Conservation (phyloP, 2,329 filamentous ascomycete genomes). For the Alternaria sp. region DNA sequence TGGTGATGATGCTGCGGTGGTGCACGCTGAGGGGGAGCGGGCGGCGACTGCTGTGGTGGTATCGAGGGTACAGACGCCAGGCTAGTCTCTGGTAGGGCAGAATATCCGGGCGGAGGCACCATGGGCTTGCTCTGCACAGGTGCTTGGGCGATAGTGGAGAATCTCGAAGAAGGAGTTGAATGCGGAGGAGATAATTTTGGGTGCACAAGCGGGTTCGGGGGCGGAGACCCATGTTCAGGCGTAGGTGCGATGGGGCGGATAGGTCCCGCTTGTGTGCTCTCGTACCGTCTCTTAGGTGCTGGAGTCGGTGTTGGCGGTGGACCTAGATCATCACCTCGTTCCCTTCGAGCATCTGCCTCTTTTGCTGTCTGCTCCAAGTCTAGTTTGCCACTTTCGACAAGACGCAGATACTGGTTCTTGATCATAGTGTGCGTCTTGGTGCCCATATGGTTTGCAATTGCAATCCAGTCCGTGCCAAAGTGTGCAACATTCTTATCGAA, state of each 20-base stretch:
- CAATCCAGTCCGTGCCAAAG: conserved; percentile 80
- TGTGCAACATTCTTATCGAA: conserved; percentile 75
- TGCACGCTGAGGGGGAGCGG: conserved; percentile 28
- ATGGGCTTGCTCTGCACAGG: conserved; percentile 37
- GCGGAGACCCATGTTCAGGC: conserved; percentile 51
- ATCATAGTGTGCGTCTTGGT: conserved; percentile 87
- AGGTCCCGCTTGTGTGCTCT: conserved; percentile 47
- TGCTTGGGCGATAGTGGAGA: conserved; percentile 43
- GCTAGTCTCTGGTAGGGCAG: conserved; percentile 34
- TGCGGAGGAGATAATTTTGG: conserved; percentile 50
- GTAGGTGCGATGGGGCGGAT: conserved; percentile 55
- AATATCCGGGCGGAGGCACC: conserved; percentile 28
- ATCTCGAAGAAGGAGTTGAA: conserved; percentile 30
- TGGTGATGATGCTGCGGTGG: conserved; percentile 39
- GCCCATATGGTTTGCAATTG: conserved; percentile 79
- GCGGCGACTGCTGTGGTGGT: conserved; percentile 41
- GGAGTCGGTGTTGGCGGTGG: conserved; percentile 58
- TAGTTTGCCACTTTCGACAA: conserved; percentile 52
- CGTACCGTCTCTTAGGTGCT: conserved; percentile 56
- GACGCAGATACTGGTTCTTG: conserved; percentile 59
- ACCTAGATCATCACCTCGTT: conserved; percentile 55
- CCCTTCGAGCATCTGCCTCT: conserved; percentile 51
- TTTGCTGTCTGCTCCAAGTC: conserved; percentile 52
- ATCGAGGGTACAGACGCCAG: conserved; percentile 37
- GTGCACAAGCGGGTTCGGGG: conserved; percentile 28